A percentile compares a stretch with the other conserved stretches of the same genome.
phyloP scores from a whole-genome alignment of 352 stramenopile genomes.

The Pythium graminicola region DNA sequence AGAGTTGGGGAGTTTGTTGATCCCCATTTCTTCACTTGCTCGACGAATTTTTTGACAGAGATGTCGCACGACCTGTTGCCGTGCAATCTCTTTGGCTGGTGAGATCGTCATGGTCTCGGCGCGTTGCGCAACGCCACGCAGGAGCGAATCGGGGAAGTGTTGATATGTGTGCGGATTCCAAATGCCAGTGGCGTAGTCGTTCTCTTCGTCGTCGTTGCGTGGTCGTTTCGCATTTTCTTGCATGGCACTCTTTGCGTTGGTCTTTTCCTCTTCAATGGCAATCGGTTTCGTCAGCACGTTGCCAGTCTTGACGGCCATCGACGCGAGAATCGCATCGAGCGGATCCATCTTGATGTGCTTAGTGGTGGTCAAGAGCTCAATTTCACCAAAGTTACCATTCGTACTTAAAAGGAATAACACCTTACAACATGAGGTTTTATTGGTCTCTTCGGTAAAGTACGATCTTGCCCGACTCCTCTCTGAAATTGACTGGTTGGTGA shows the following conservation, averaged over 20 bases:
- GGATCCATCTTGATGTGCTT: constrained; percentile 28
- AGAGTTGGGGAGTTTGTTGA: constrained; percentile 72
- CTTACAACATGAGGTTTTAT: constrained; percentile 4
- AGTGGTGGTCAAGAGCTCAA: neutral
- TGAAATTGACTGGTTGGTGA: constrained; percentile 9
- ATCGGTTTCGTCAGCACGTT: constrained; percentile 34
- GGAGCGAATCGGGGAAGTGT: constrained; percentile 18
- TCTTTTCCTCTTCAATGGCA: constrained; percentile 1
- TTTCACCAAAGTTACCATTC: neutral
- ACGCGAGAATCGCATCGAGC: constrained; percentile 72
- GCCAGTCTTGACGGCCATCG: constrained; percentile 70
- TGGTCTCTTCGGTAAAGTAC: neutral
- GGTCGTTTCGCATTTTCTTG: constrained; percentile 11
- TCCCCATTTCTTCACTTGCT: constrained; percentile 63
- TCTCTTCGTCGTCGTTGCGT: neutral
- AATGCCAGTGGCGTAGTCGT: constrained; percentile 4
- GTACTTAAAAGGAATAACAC: neutral
- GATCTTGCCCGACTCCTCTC: neutral
- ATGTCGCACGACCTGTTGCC: constrained; percentile 58
- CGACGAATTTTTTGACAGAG: constrained; percentile 64
- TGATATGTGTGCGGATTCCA: constrained; percentile 24
- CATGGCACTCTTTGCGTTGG: neutral
- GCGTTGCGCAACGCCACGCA: constrained; percentile 16
- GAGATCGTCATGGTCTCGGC: constrained; percentile 20
- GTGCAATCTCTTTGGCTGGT: constrained; percentile 55